phyloP scores from a whole-genome alignment of 495 filamentous ascomycete genomes.

The Aspergillus nidulans region DNA sequence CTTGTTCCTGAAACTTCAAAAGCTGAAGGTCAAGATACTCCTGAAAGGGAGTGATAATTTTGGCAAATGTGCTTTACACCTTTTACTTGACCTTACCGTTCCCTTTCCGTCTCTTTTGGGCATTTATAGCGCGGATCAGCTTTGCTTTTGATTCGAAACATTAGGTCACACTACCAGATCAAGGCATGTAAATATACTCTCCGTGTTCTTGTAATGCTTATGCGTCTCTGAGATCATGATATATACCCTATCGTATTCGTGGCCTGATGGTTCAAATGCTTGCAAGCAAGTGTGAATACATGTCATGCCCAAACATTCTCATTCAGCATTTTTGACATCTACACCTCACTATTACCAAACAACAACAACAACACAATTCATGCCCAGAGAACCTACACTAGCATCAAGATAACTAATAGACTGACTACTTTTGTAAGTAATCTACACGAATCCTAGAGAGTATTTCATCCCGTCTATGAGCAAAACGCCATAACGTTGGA shows the following conservation, averaged over 20 bases:
- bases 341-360: no score
- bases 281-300: no score
- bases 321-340: no score
- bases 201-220: not conserved
- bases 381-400: no score
- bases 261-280: no score
- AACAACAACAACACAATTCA: no score
- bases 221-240: not conserved
- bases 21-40: not conserved
- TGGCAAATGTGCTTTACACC: not conserved
- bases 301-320: no score
- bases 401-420: no score
- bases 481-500: not conserved
- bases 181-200: constrained; percentile 16
- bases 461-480: constrained; percentile 7
- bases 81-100: not conserved
- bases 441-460: not conserved
- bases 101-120: constrained; percentile 3
- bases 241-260: not conserved
- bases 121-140: constrained; percentile 20
- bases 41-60: not conserved
- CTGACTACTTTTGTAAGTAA: no score
- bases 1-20: not conserved
- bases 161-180: not conserved
- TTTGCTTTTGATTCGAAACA: not conserved